phyloP scores from a whole-genome alignment of 306 rosid genomes.

The Luffa acutangula region DNA sequence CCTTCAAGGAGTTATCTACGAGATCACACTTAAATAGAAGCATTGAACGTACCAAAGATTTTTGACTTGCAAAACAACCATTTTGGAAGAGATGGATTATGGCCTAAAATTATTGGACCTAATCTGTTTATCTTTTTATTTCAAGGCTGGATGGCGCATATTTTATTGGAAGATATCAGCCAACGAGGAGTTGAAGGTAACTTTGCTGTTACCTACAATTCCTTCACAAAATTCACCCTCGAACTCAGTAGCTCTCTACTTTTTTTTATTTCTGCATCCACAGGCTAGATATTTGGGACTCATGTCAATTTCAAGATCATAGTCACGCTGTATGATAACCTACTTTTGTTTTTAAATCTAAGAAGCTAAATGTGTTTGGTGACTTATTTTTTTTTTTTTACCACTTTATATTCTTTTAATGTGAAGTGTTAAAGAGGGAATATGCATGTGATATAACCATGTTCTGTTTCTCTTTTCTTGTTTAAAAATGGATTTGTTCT shows the following conservation, averaged over 20 bases:
- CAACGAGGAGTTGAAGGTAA: neutral
- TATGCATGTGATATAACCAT: neutral
- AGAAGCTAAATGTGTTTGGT: neutral
- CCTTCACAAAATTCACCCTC: neutral
- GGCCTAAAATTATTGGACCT: neutral
- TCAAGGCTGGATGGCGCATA: neutral
- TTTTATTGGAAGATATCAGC: neutral
- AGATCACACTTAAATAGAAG: constrained; percentile 39
- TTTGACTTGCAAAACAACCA: neutral
- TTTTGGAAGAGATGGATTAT: neutral
- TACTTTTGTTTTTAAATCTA: neutral
- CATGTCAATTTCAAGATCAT: neutral
- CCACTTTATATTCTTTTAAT: neutral
- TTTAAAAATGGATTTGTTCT: too few species aligned
- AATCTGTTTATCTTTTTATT: neutral
- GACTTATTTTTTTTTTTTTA: neutral
- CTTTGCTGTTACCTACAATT: neutral
- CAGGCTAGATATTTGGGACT: neutral
- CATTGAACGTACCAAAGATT: neutral
- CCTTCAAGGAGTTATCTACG: constrained; percentile 72
- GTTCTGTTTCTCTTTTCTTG: neutral
- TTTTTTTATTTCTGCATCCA: neutral
- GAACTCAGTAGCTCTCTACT: neutral
- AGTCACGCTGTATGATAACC: neutral
- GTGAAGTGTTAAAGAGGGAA: neutral